A percentile compares a stretch with the other conserved stretches of the same genome.
These are phyloP conservation scores for Aureobasidium lini DNA, from an alignment of 2,329 filamentous ascomycete genomes.

Conservation along the genomic window DNA sequence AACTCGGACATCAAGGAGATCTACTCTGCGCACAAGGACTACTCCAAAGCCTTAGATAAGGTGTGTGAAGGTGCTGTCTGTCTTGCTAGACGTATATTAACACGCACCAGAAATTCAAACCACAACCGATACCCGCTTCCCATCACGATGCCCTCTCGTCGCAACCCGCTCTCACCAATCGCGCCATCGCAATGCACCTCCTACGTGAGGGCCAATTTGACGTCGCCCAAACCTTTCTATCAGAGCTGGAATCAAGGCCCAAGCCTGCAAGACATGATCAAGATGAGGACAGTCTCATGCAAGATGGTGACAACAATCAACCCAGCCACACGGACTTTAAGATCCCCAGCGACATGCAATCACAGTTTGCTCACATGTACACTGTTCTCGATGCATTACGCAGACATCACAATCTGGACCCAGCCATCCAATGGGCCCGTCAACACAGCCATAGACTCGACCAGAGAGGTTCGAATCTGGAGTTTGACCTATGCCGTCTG, in stretches of 20 bases:
- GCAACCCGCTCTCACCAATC: conserved; percentile 72
- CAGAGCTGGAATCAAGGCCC: conserved; percentile 32
- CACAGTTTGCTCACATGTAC: conserved; percentile 85
- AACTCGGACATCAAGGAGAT: conserved; percentile 77
- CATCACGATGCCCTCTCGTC: conserved; percentile 74
- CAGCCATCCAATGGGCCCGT: conserved; percentile 82
- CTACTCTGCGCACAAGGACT: conserved; percentile 72
- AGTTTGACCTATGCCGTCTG: conserved; percentile 86
- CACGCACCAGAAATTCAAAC: conserved; percentile 53
- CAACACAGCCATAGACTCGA: conserved; percentile 65
- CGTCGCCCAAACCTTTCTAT: conserved; percentile 77
- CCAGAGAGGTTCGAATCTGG: conserved; percentile 78
- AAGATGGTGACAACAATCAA: background rate
- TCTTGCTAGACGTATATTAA: background rate
- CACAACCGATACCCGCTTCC: conserved; percentile 61
- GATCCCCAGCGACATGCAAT: conserved; percentile 47
- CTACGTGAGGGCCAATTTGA: conserved; percentile 88
- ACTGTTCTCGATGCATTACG: conserved; percentile 73
- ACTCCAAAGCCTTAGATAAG: conserved; percentile 78
- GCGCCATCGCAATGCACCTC: conserved; percentile 93
- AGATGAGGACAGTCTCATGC: background rate
- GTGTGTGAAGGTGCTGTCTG: conserved; percentile 33
- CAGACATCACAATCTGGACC: conserved; percentile 60
- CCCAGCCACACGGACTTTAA: conserved; percentile 12
- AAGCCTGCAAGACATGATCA: background rate